Base-by-base conservation (phyloP, 1,284 basidiomycete species). In the Pyrrhoderma noxium region DNA sequence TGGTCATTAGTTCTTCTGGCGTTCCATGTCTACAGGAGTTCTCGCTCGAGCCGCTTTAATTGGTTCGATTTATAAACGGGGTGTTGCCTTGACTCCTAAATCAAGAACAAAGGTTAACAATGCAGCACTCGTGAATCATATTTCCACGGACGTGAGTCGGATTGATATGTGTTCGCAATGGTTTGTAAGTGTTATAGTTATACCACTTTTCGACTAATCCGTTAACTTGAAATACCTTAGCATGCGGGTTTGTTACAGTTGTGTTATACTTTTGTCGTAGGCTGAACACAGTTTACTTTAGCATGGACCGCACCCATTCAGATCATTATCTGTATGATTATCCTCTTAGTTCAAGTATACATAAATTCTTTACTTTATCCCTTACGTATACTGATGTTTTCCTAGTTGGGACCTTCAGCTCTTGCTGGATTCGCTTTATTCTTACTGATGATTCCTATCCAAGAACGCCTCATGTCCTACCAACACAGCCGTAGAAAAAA, bases 371-470 rank as follows among this genome's bases (percentile, higher is more conserved):
- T 5, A 16, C n/a, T 40, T 40, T 18, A 5, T 40, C 21, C n/a
- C 8, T 16, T 22, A 19, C n/a, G 16, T 46, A 34, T 18, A 11
- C 16, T 49, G 47, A 45, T 18, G 14, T n/a, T 45, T 34, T 13
- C 45, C 19, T 58, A 85, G 79, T 76, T 92, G 42, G 87, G 87
- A 0, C 81, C 83, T 0, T 83, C 83, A 0, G 85, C 86, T 0
- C 70, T 92, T 3, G 83, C 85, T 2, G 89, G 89, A 1, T 89
- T 92, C 62, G 78, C 80, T 0, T 69, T 91, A 2, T 85, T 91
- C 63, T 61, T 86, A 21, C 49, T 85, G 43, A 70, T 87, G 34
- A 77, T 79, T 4, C 89, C 89, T 0, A 62, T 89, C 2, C 86
- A 90, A 65, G 74, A 82, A 47, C 71, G 75, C 31, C 74, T 83